Base-by-base conservation (phyloP, 768 basidiomycete species). In the Trametes cubensis region DNA sequence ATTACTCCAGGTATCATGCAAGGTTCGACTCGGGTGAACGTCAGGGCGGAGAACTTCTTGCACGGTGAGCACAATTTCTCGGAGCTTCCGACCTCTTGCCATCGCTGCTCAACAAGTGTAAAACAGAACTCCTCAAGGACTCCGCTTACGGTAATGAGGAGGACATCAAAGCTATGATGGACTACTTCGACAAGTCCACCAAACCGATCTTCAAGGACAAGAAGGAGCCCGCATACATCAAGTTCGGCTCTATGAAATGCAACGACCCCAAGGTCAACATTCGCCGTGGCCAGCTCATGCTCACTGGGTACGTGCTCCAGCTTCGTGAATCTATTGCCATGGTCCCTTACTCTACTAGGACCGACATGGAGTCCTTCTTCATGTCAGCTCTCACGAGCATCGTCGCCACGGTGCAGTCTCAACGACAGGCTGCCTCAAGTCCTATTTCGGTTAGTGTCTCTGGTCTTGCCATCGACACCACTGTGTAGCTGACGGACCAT, bases 161-260 rank as follows among this genome's bases (percentile, higher is more conserved):
- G 11, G 74, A 79, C 60, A 50, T 81, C 28, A 67, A 62, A 20
- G 65, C 71, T 28, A 79, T 81, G 71, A 64, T 75, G 0, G 74
- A 78, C 3, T 65, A 69, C 8, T 81, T 81, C 47, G 80, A 81
- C 62, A 73, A 72, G 62, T 73, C 71, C 17, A 74, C 78, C 25
- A 81, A 81, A 61, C 73, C 76, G 18, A 79, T 77, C 30, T 81
- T 81, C 62, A 82, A 74, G n/a, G 74, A 73, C 54, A 68, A 67
- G 1, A 70, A 73, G 23, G 76, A 78, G 48, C 73, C 77, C 0
- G 76, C 76, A 15, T 82, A 76, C 57, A 74, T 73, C 38, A 81
- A 72, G 47, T 79, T 83, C 51, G 80, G 81, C 21, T 78, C 75
- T 7, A 69, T 74, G 48, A 67, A 76, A 3, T 78, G 79, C 57